phyloP scores from a whole-genome alignment of 2,329 filamentous ascomycete genomes.

The Penicillium sp. region DNA sequence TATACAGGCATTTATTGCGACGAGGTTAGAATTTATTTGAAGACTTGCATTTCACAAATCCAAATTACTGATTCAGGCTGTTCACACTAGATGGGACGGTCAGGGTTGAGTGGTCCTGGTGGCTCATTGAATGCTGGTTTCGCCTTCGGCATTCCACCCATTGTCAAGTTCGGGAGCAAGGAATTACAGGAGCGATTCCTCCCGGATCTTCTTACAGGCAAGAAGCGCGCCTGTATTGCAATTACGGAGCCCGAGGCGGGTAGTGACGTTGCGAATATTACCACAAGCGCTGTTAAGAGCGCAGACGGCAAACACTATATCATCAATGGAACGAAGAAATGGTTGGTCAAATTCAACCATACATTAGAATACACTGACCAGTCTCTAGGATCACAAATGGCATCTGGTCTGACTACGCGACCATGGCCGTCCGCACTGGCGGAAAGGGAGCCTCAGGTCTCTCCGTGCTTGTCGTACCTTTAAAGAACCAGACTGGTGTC shows the following conservation, averaged over 20 bases:
- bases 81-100: slow-evolving; percentile 56
- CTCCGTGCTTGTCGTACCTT: slow-evolving; percentile 66
- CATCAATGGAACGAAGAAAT: slow-evolving; percentile 75
- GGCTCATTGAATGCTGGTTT: slow-evolving; percentile 69
- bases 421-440: slow-evolving; percentile 72
- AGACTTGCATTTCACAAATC: neutral
- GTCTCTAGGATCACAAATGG: slow-evolving; percentile 63
- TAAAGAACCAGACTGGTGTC: slow-evolving; percentile 67
- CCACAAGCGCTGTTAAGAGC: slow-evolving; percentile 63
- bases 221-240: slow-evolving; percentile 69
- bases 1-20: slow-evolving; percentile 69
- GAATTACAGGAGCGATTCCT: slow-evolving; percentile 65
- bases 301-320: slow-evolving; percentile 66
- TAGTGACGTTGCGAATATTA: slow-evolving; percentile 70
- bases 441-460: slow-evolving; percentile 62
- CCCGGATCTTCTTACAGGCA: slow-evolving; percentile 65
- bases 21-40: slow-evolving; percentile 47
- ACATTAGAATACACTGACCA: neutral
- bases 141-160: slow-evolving; percentile 68
- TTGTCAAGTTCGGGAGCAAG: slow-evolving; percentile 65
- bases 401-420: slow-evolving; percentile 65
- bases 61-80: neutral
- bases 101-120: slow-evolving; percentile 62
- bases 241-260: slow-evolving; percentile 76
- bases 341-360: slow-evolving; percentile 40